These are phyloP conservation scores for Inonotus hispidus DNA, from an alignment of 1,284 basidiomycete species.

Conservation along the genomic window DNA sequence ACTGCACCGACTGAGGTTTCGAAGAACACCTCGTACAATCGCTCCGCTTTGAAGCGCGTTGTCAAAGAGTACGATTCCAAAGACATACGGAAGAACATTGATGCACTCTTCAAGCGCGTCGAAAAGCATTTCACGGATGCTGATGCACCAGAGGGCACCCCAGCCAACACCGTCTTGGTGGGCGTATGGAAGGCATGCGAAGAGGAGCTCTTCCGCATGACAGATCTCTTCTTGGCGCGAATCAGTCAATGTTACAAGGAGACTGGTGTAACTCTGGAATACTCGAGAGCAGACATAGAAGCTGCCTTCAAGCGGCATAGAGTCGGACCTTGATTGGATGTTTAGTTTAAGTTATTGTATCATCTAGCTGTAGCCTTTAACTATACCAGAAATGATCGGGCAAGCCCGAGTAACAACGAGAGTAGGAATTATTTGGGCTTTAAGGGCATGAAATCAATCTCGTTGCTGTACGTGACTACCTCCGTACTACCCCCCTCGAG, in stretches of 20 bases:
- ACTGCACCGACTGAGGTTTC: slow-evolving; percentile 78
- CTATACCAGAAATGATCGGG: not conserved
- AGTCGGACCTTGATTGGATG: slow-evolving; percentile 9
- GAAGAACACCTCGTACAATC: slow-evolving; percentile 73
- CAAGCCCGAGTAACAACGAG: not conserved
- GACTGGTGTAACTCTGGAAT: slow-evolving; percentile 68
- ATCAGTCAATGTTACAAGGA: slow-evolving; percentile 77
- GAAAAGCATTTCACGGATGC: slow-evolving; percentile 93
- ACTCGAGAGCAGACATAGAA: slow-evolving; percentile 71
- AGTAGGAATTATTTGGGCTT: not conserved
- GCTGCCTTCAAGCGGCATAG: slow-evolving; percentile 67
- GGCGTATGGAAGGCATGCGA: slow-evolving; percentile 89
- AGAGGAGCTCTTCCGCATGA: slow-evolving; percentile 70
- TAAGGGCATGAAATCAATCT: not conserved
- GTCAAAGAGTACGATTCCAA: slow-evolving; percentile 84
- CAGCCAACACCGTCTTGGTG: slow-evolving; percentile 53
- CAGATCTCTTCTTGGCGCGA: slow-evolving; percentile 60
- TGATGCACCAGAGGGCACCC: slow-evolving; percentile 56
- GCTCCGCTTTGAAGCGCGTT: slow-evolving; percentile 76
- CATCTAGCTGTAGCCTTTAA: slow-evolving; percentile 7
- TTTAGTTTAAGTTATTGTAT: slow-evolving; percentile 15
- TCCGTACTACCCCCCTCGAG: not conserved
- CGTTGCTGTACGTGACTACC: not conserved
- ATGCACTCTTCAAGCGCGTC: slow-evolving; percentile 84
- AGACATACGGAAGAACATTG: slow-evolving; percentile 84